These are phyloP conservation scores for Penicillium robsamsonii DNA, from an alignment of 495 filamentous ascomycete species.

Conservation along the genomic window DNA sequence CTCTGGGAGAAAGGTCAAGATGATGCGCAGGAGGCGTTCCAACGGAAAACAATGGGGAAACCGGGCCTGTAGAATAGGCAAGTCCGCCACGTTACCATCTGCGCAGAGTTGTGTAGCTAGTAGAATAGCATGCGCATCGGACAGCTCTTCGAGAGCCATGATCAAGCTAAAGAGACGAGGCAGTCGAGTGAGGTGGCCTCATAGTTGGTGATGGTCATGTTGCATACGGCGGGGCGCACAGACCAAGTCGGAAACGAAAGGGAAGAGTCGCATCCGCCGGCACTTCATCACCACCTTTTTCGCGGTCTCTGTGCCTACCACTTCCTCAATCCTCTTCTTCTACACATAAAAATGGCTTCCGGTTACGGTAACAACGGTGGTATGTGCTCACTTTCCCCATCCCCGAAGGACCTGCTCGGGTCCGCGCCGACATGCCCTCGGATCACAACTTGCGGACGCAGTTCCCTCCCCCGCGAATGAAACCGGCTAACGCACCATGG, in stretches of 20 bases:
- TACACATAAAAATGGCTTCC: conserved; percentile 63
- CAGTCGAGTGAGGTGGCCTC: conserved; percentile 20
- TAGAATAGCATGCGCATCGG: conserved; percentile 49
- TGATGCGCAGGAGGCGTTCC: conserved; percentile 71
- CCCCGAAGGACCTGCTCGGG: conserved; percentile 3
- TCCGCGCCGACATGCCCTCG: conserved; percentile 15
- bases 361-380: conserved; percentile 79
- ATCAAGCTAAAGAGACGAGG: conserved; percentile 9
- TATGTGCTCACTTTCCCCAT: conserved; percentile 41
- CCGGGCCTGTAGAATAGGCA: conserved; percentile 60
- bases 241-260: conserved; percentile 42
- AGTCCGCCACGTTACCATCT: conserved; percentile 55
- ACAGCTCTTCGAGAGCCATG: conserved; percentile 46
- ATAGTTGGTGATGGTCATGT: conserved; percentile 27
- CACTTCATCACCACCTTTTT: conserved; percentile 26
- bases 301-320: conserved; percentile 26
- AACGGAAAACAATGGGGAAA: conserved; percentile 58
- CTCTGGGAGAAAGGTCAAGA: conserved; percentile 84
- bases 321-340: conserved; percentile 24
- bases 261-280: conserved; percentile 39
- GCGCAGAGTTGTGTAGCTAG: conserved; percentile 47
- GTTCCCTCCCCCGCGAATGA: conserved; percentile 21
- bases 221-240: conserved; percentile 37
- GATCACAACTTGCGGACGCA: conserved; percentile 23
- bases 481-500: conserved; percentile 25